These are phyloP conservation scores for Collybia sordida DNA, from an alignment of 768 basidiomycete species.

Conservation along the genomic window DNA sequence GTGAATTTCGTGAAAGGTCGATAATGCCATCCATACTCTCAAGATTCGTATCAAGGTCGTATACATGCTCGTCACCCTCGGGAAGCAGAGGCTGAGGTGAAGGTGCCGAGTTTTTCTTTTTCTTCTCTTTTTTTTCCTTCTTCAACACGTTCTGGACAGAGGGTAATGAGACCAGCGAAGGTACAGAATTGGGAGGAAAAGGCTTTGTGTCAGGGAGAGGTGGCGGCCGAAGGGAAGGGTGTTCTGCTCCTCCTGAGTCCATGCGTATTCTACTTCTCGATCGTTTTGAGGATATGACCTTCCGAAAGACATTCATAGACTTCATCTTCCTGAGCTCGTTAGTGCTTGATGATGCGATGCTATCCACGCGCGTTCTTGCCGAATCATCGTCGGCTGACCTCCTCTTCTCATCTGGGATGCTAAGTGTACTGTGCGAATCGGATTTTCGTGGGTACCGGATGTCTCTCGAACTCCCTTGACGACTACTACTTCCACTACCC, in stretches of 20 bases:
- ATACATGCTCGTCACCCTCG: slow-evolving; percentile 31
- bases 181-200: slow-evolving; percentile 16
- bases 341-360: slow-evolving; percentile 22
- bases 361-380: slow-evolving; percentile 22
- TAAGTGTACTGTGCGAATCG: slow-evolving; percentile 33
- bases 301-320: slow-evolving; percentile 14
- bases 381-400: slow-evolving; percentile 30
- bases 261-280: slow-evolving; percentile 36
- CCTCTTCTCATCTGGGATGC: slow-evolving; percentile 28
- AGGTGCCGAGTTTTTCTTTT: slow-evolving; percentile 30
- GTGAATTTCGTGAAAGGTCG: slow-evolving; percentile 33
- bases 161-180: slow-evolving; percentile 10
- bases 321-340: slow-evolving; percentile 6
- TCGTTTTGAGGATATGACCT: slow-evolving; percentile 7
- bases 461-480: slow-evolving; percentile 29
- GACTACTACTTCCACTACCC: slow-evolving; percentile 12
- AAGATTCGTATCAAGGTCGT: slow-evolving; percentile 65
- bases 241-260: slow-evolving; percentile 30
- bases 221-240: slow-evolving; percentile 36
- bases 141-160: slow-evolving; percentile 18
- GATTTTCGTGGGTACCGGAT: slow-evolving; percentile 32
- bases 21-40: slow-evolving; percentile 84
- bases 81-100: slow-evolving; percentile 24
- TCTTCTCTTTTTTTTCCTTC: slow-evolving; percentile 30
- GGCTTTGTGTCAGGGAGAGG: slow-evolving; percentile 30